phyloP scores from a whole-genome alignment of 192 early-diverging fungal species.

The Coemansia sp. region DNA sequence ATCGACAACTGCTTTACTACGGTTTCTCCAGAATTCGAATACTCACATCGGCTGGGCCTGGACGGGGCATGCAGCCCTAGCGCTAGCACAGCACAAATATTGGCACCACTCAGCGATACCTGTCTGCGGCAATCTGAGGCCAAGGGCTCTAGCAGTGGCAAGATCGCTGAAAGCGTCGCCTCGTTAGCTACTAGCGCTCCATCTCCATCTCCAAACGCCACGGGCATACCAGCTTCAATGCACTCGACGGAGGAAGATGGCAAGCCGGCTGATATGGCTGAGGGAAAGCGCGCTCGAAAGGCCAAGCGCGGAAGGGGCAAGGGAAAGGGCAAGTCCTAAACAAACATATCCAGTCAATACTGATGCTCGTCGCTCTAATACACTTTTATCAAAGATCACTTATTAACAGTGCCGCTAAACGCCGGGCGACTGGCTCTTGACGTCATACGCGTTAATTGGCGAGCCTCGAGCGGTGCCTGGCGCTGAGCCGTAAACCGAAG shows the following conservation, averaged over 20 bases:
- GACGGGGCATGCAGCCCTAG: background rate
- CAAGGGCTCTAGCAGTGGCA: background rate
- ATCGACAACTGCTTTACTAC: slow-evolving; percentile 12
- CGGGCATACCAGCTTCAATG: background rate
- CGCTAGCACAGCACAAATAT: background rate
- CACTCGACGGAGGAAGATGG: background rate
- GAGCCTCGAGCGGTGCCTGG: slow-evolving; percentile 12
- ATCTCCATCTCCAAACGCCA: background rate
- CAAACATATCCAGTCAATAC: background rate
- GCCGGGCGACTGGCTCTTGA: slow-evolving; percentile 6
- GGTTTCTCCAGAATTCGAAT: slow-evolving; percentile 29
- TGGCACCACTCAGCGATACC: background rate
- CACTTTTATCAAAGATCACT: background rate
- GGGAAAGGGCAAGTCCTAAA: slow-evolving; percentile 9
- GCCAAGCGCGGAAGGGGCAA: slow-evolving; percentile 33
- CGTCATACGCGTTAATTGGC: slow-evolving; percentile 35
- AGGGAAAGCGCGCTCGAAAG: slow-evolving; percentile 20
- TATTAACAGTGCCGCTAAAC: background rate
- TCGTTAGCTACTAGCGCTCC: background rate
- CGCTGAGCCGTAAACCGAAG: slow-evolving; percentile 12
- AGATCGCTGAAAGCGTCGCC: background rate
- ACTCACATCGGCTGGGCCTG: slow-evolving; percentile 5
- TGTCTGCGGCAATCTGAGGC: background rate
- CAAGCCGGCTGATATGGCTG: background rate
- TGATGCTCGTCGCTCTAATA: no score